phyloP scores from a whole-genome alignment of 129 eudicot species.

The sunflower (Helianthus annuus) region HanXRQr2.0-SUNRISE NC_035435.2:163199576-163200075 shows the following conservation, averaged over 20 bases:
- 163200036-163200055: constrained; percentile 47
- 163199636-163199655: no score
- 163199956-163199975: constrained; percentile 12
- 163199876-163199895: background rate
- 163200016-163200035: background rate
- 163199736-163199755: no score
- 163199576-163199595: no score
- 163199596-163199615: no score
- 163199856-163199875: background rate
- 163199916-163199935: background rate
- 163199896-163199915: constrained; percentile 14
- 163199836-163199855: background rate
- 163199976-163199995: background rate
- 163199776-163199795: background rate
- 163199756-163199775: no score
- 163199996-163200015: constrained; percentile 1
- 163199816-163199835: constrained; percentile 1
- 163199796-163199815: constrained; percentile 5
- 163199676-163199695: no score
- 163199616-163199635: no score
- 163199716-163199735: background rate
- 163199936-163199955: background rate
- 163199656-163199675: no score
- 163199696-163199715: no score
- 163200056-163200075: constrained; percentile 61